A percentile compares a stretch with the other conserved stretches of the same genome.
Evolutionary conservation across 371 early-diverging fungal species (phyloP).

Genomic region (Entomophthora muscae): DNA sequence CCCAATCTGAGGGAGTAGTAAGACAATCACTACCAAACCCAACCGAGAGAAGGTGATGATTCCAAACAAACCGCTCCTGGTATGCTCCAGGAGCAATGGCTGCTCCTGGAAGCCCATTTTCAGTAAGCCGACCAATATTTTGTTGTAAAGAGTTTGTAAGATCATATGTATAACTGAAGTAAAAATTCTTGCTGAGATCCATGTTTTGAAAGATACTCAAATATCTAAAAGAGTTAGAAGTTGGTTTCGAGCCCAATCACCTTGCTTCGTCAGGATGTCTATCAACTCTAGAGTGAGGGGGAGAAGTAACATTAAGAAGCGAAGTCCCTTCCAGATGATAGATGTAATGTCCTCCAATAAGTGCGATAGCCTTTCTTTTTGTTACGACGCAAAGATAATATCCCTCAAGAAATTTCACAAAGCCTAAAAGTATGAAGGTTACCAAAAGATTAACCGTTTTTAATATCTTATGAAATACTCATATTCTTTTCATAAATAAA

Average conservation of each 20-base stretch:
- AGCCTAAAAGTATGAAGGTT: slow-evolving; percentile 55
- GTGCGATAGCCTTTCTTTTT: slow-evolving; percentile 66
- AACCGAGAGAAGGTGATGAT: slow-evolving; percentile 56
- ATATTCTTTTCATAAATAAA: no score
- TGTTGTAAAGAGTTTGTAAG: slow-evolving; percentile 77
- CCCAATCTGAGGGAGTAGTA: slow-evolving; percentile 59
- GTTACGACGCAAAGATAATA: slow-evolving; percentile 86
- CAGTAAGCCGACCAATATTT: slow-evolving; percentile 40
- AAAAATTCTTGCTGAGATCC: slow-evolving; percentile 72
- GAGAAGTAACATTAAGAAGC: slow-evolving; percentile 46
- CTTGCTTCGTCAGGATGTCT: slow-evolving; percentile 60
- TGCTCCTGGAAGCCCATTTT: slow-evolving; percentile 3
- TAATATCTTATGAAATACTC: no score
- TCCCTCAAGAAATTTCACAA: slow-evolving; percentile 80
- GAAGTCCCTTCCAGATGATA: slow-evolving; percentile 87
- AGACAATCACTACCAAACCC: slow-evolving; percentile 36
- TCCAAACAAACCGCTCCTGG: slow-evolving; percentile 93
- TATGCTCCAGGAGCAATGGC: slow-evolving; percentile 12
- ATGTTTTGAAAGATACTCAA: slow-evolving; percentile 62
- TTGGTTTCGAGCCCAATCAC: slow-evolving; percentile 14
- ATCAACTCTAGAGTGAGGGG: slow-evolving; percentile 30
- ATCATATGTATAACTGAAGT: slow-evolving; percentile 87
- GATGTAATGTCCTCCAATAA: slow-evolving; percentile 87
- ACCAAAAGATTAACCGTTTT: no score
- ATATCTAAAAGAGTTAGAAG: slow-evolving; percentile 25